Conservation (phyloP, 768 basidiomycete genomes). For the Antrodiella citrinella region DNA sequence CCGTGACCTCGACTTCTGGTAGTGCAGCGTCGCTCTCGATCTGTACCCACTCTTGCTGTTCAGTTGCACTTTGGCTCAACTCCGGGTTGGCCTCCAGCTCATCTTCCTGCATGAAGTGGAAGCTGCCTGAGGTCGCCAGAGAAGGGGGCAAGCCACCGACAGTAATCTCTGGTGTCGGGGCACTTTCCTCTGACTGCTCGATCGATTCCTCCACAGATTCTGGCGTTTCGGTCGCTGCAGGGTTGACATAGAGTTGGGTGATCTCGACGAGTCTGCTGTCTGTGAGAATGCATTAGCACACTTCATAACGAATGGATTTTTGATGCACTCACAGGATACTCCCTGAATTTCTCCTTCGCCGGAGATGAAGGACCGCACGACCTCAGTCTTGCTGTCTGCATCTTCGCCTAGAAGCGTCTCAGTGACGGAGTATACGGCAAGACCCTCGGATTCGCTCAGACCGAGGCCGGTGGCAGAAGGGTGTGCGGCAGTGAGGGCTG, state of each 20-base stretch:
- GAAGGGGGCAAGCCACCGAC: conserved; percentile 33
- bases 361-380: conserved; percentile 48
- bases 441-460: conserved; percentile 43
- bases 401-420: conserved; percentile 53
- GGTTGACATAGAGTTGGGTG: conserved; percentile 42
- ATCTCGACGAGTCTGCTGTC: conserved; percentile 53
- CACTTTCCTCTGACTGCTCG: conserved; percentile 8
- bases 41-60: conserved; percentile 27
- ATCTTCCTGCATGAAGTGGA: conserved; percentile 78
- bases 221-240: conserved; percentile 27
- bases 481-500: conserved; percentile 38
- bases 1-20: conserved; percentile 15
- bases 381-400: conserved; percentile 37
- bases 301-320: too few relatives aligned
- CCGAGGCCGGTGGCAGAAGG: conserved; percentile 33
- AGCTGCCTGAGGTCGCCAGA: conserved; percentile 39
- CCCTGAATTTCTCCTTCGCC: conserved; percentile 54
- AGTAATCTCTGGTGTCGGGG: conserved; percentile 12
- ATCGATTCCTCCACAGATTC: conserved; percentile 21
- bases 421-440: conserved; percentile 43
- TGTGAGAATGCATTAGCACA: background rate
- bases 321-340: conserved; percentile 52
- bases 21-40: conserved; percentile 37
- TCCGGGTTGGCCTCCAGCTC: conserved; percentile 46
- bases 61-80: background rate